Evolutionary conservation across 2,329 filamentous ascomycete species (phyloP).

Genomic region (Emergomyces orientalis): DNA sequence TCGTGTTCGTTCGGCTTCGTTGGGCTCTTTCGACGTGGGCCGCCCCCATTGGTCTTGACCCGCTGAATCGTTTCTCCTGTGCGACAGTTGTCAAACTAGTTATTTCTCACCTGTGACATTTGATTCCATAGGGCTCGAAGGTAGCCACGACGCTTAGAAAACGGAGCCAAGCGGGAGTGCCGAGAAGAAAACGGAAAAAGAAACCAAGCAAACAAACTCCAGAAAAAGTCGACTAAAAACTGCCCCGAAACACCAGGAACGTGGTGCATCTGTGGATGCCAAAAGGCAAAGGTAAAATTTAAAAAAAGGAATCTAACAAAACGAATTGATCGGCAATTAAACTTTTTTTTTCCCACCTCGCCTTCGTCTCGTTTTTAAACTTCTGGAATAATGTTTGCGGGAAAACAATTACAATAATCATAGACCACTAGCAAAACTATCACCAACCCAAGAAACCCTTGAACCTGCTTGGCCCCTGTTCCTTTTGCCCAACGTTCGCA

Average conservation of each 20-base stretch:
- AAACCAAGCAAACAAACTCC: not conserved
- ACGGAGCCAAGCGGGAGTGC: conserved; percentile 4
- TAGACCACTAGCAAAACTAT: not conserved
- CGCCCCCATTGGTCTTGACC: conserved; percentile 14
- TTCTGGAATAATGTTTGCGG: not conserved
- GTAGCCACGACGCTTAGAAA: not conserved
- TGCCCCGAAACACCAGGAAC: conserved; percentile 5
- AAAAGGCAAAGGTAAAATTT: not conserved
- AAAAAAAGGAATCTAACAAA: not conserved
- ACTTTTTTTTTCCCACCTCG: not conserved
- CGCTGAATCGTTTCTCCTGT: not conserved
- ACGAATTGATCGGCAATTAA: not conserved
- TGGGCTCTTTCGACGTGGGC: conserved; percentile 13
- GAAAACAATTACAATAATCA: not conserved
- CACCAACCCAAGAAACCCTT: not conserved
- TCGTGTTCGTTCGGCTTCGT: conserved; percentile 8
- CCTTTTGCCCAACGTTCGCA: not conserved
- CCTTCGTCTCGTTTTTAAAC: not conserved
- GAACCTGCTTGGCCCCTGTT: not conserved
- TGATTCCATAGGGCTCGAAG: conserved; percentile 3
- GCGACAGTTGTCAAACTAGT: not conserved
- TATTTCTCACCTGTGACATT: not conserved
- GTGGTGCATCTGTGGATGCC: not conserved
- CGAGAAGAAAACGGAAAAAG: conserved; percentile 6
- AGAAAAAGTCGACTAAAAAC: conserved; percentile 8